phyloP scores from a whole-genome alignment of 495 filamentous ascomycete species.

The Amphirosellinia nigrospora region DNA sequence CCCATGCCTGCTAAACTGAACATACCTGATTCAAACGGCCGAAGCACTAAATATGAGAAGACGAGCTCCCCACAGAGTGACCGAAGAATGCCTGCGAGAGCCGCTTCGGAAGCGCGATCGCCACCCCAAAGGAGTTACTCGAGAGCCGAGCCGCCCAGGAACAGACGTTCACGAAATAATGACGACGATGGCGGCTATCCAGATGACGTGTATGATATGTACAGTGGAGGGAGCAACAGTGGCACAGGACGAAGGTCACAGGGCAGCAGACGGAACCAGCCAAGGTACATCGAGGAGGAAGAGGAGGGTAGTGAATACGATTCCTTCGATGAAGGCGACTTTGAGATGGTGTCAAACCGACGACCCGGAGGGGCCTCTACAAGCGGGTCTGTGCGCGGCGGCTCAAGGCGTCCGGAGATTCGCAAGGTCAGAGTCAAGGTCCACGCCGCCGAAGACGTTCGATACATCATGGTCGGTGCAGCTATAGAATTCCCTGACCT shows the following conservation, averaged over 20 bases:
- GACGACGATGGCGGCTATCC: slow-evolving; percentile 60
- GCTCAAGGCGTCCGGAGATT: slow-evolving; percentile 55
- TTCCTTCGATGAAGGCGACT: slow-evolving; percentile 75
- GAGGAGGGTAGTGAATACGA: slow-evolving; percentile 73
- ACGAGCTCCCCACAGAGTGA: slow-evolving; percentile 51
- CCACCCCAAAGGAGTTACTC: slow-evolving; percentile 60
- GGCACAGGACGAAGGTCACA: slow-evolving; percentile 36
- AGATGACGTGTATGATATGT: slow-evolving; percentile 76
- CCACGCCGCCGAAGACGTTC: slow-evolving; percentile 83
- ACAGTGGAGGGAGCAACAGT: slow-evolving; percentile 54
- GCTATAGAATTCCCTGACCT: slow-evolving; percentile 78
- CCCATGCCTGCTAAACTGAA: slow-evolving; percentile 60
- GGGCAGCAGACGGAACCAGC: slow-evolving; percentile 51
- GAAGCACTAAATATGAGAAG: slow-evolving; percentile 57
- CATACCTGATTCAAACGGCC: slow-evolving; percentile 53
- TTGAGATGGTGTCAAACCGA: slow-evolving; percentile 74
- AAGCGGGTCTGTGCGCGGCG: slow-evolving; percentile 47
- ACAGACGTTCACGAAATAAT: slow-evolving; percentile 55
- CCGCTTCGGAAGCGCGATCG: slow-evolving; percentile 48
- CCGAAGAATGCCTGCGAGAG: slow-evolving; percentile 44
- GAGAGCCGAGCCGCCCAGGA: slow-evolving; percentile 42
- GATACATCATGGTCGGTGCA: slow-evolving; percentile 86
- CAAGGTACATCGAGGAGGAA: slow-evolving; percentile 72
- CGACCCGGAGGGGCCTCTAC: slow-evolving; percentile 47
- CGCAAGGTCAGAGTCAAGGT: slow-evolving; percentile 85